Conservation (phyloP, 2,329 filamentous ascomycete genomes). For the Hirsutella rhossiliensis region DNA sequence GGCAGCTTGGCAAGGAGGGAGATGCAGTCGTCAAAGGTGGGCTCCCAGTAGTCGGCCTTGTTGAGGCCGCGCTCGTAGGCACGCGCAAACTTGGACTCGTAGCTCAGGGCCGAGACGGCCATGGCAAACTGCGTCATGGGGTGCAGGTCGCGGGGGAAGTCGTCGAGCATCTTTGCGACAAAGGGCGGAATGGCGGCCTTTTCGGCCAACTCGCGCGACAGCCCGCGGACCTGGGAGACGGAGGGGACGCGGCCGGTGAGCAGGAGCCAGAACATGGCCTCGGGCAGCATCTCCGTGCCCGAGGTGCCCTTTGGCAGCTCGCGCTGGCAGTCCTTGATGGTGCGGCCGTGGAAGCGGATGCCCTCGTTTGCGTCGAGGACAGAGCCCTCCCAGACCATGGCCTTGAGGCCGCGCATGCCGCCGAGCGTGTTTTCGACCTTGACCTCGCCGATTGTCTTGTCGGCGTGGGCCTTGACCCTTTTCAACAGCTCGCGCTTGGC, state of each 20-base stretch:
- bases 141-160: slow-evolving; percentile 81
- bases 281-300: slow-evolving; percentile 93
- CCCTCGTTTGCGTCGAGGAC: slow-evolving; percentile 94
- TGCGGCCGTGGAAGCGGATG: slow-evolving; percentile 94
- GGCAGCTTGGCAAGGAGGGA: slow-evolving; percentile 90
- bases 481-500: slow-evolving; percentile 89
- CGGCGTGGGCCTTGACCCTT: slow-evolving; percentile 76
- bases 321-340: slow-evolving; percentile 95
- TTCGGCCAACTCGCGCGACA: slow-evolving; percentile 80
- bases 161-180: slow-evolving; percentile 77
- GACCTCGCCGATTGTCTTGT: slow-evolving; percentile 79
- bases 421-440: slow-evolving; percentile 91
- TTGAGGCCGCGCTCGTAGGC: slow-evolving; percentile 81
- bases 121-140: slow-evolving; percentile 98
- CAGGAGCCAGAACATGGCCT: slow-evolving; percentile 99
- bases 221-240: slow-evolving; percentile 63
- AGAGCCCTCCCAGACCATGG: slow-evolving; percentile 98
- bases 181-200: slow-evolving; percentile 74
- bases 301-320: slow-evolving; percentile 85
- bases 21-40: slow-evolving; percentile 91
- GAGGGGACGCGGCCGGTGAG: slow-evolving; percentile 87
- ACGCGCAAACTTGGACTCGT: slow-evolving; percentile 87
- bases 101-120: slow-evolving; percentile 89
- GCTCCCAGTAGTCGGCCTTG: slow-evolving; percentile 99
- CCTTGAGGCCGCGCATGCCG: slow-evolving; percentile 94